Percentiles rank a stretch among this genome's conserved stretches.
Evolutionary conservation across 169 alveolate species (phyloP).

Genomic region (Amoebophrya sp.): DNA sequence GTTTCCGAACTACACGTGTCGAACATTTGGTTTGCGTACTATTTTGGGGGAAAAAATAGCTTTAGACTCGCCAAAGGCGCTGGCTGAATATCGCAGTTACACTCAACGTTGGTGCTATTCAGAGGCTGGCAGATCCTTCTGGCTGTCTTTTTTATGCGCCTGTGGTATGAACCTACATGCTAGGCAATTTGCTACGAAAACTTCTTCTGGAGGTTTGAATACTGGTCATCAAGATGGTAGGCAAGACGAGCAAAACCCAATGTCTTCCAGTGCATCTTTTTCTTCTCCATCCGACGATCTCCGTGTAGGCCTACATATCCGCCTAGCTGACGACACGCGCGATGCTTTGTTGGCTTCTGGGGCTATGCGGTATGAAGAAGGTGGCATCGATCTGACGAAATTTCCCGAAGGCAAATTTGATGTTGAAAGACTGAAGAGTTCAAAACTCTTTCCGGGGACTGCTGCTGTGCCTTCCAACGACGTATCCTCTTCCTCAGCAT

Average conservation of each 20-base stretch:
- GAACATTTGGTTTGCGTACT: neutral
- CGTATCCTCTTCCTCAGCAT: too few species aligned
- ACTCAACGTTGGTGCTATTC: neutral
- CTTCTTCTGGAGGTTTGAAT: neutral
- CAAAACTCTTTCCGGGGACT: too few species aligned
- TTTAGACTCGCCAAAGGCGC: neutral
- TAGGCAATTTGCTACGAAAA: neutral
- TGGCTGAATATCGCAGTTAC: neutral
- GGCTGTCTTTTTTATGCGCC: neutral
- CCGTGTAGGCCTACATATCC: neutral
- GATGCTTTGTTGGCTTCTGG: neutral
- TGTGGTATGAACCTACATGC: neutral
- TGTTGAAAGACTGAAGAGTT: too few species aligned
- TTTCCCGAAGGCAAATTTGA: too few species aligned
- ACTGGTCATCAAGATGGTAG: neutral
- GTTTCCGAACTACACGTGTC: constrained; percentile 22
- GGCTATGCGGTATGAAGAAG: neutral
- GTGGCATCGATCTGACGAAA: neutral
- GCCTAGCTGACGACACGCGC: constrained; percentile 6
- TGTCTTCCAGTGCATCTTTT: too few species aligned
- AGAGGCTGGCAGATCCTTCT: neutral
- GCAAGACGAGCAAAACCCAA: neutral
- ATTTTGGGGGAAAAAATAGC: neutral
- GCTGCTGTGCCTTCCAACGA: too few species aligned
- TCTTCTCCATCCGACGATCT: neutral